A percentile compares a stretch with the other conserved stretches of the same genome.
Evolutionary conservation across 192 early-diverging fungal species (phyloP).

Genomic region (Neocallimastix lanati): DNA sequence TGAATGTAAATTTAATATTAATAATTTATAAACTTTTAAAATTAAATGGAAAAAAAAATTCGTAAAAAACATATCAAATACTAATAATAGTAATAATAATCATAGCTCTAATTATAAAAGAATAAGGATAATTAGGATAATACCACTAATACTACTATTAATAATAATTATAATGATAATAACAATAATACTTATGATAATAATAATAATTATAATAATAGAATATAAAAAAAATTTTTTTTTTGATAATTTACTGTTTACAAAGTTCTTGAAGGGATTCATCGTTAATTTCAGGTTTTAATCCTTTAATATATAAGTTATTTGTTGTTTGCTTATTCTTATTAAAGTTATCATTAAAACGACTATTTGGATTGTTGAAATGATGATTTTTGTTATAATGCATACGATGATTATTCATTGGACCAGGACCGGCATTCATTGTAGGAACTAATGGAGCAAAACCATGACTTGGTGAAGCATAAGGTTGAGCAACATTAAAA

Average conservation of each 20-base stretch:
- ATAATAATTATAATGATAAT: too few relatives aligned
- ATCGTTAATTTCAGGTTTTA: constrained; percentile 46
- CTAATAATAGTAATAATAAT: too few relatives aligned
- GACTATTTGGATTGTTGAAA: not conserved
- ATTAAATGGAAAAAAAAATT: too few relatives aligned
- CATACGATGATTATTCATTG: not conserved
- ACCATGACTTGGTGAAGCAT: not conserved
- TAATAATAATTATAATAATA: too few relatives aligned
- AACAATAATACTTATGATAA: too few relatives aligned
- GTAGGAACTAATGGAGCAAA: not conserved
- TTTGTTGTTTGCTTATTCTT: not conserved
- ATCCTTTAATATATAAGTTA: constrained; percentile 68
- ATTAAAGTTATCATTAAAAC: not conserved
- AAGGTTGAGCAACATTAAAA: not conserved
- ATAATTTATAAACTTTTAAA: too few relatives aligned
- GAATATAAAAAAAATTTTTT: too few relatives aligned
- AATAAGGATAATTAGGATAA: too few relatives aligned
- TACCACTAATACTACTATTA: too few relatives aligned
- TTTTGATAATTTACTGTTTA: too few relatives aligned
- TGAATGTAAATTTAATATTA: not conserved
- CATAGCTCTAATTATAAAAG: too few relatives aligned
- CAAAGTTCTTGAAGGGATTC: constrained; percentile 42
- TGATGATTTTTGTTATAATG: not conserved
- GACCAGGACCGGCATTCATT: not conserved
- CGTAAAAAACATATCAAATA: too few relatives aligned